Evolutionary conservation across 208 protist species (phyloP), one percentile per base, ranked within the genome.

Genomic region (Spironucleus salmonicida): DNA sequence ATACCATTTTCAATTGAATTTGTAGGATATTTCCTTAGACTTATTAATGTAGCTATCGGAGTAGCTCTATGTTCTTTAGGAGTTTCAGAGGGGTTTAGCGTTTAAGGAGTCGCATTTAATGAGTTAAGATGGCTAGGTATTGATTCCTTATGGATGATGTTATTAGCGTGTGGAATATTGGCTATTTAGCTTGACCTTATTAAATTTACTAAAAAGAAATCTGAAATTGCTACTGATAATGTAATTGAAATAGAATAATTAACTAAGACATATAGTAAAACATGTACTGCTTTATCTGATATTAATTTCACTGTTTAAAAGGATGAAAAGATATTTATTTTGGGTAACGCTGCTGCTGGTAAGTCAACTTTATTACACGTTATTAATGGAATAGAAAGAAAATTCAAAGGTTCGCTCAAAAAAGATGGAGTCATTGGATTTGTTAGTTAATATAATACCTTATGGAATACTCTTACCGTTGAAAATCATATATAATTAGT

Each of bases 361-460:
- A 67, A 67, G 30, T 67, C 61, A 15, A 67, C 61, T 15, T 38
- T 67, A 15, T 19, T 67, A 13, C 61, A 67, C 34, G 19, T 15
- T 38, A n/a, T 67, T 38, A 30, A 39, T 19, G 26, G 30, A 15
- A 15, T 67, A 19, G 61, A 67, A 19, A 15, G 35, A 15, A 23
- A 40, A 15, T 39, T 13, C 15, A 40, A 15, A 15, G 61, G 61
- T 39, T 23, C 15, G 61, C 19, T 67, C 61, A 38, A 15, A n/a
- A 39, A 40, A 39, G 23, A 13, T 34, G 15, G 30, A 67, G 35
- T 30, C 15, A 67, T 67, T 40, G 61, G 61, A 34, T 67, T 67
- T 67, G 61, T 67, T n/a, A 39, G 26, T 15, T 30, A 67, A 30
- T 67, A 40, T 38, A 67, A 67, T 38, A 67, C 61, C 23, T 38